Conservation (phyloP, 768 basidiomycete species). For the Tricholoma bakamatsutake region DNA sequence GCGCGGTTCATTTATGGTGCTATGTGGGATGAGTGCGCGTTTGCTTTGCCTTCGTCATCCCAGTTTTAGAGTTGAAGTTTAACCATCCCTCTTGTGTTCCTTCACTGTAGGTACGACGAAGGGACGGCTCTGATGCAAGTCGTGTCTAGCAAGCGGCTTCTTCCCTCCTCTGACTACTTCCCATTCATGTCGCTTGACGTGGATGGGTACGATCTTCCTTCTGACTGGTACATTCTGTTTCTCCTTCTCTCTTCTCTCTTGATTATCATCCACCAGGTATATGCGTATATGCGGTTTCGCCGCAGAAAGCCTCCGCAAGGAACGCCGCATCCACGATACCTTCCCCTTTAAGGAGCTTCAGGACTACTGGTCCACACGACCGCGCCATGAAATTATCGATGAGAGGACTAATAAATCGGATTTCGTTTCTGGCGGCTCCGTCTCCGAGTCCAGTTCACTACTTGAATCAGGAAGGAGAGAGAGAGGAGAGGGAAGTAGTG, state of each 20-base stretch:
- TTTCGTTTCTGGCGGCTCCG: constrained; percentile 24
- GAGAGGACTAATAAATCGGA: constrained; percentile 18
- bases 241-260: not conserved
- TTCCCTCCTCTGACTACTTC: constrained; percentile 56
- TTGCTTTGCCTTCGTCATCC: not conserved
- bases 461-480: not conserved
- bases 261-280: constrained; percentile 40
- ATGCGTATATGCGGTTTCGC: constrained; percentile 76
- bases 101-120: constrained; percentile 64
- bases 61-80: not conserved
- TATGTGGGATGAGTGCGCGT: constrained; percentile 80
- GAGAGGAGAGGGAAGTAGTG: not conserved
- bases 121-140: constrained; percentile 80
- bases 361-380: constrained; percentile 67
- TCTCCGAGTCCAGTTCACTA: not conserved
- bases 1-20: constrained; percentile 70
- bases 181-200: constrained; percentile 69
- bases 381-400: constrained; percentile 46
- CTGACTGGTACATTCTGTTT: constrained; percentile 60
- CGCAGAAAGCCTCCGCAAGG: constrained; percentile 59
- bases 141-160: constrained; percentile 46
- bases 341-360: constrained; percentile 68
- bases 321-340: constrained; percentile 54
- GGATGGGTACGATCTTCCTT: constrained; percentile 70
- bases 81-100: not conserved